These are phyloP conservation scores for Leptosphaerulina australis DNA, from an alignment of 2,329 filamentous ascomycete species.

Conservation along the genomic window DNA sequence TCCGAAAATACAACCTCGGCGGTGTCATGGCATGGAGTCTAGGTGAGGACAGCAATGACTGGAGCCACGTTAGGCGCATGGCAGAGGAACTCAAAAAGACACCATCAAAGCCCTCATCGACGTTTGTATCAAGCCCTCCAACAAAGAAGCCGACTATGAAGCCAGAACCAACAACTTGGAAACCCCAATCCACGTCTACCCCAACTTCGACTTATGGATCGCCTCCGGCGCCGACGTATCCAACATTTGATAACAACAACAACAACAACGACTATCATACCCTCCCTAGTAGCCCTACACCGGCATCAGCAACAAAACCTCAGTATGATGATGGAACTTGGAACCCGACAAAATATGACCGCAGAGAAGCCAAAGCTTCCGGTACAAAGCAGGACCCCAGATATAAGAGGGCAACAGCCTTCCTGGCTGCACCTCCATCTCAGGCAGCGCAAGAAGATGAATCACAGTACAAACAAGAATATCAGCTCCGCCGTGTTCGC, in stretches of 20 bases:
- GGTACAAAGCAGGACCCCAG: no score
- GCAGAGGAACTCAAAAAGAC: constrained; percentile 25
- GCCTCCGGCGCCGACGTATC: background rate
- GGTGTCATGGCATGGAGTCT: constrained; percentile 79
- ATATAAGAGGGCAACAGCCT: no score
- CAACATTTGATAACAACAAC: background rate
- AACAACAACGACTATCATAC: background rate
- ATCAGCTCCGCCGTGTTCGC: no score
- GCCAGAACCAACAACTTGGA: background rate
- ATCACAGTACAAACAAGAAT: no score
- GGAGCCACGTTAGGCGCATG: constrained; percentile 54
- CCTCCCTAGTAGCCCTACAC: constrained; percentile 5
- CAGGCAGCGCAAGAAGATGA: no score
- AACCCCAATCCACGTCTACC: background rate
- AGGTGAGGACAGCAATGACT: constrained; percentile 65
- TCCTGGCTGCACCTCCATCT: no score
- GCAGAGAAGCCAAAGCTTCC: no score
- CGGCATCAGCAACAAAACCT: no score
- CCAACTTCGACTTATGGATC: background rate
- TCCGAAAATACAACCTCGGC: constrained; percentile 63
- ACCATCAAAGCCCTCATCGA: background rate
- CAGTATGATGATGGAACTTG: no score
- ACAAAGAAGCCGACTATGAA: background rate
- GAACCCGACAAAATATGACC: no score
- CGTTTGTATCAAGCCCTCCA: background rate